These are phyloP conservation scores for Acanthamoeba culbertsoni DNA, from an alignment of 208 protist genomes.

Conservation along the genomic window DNA sequence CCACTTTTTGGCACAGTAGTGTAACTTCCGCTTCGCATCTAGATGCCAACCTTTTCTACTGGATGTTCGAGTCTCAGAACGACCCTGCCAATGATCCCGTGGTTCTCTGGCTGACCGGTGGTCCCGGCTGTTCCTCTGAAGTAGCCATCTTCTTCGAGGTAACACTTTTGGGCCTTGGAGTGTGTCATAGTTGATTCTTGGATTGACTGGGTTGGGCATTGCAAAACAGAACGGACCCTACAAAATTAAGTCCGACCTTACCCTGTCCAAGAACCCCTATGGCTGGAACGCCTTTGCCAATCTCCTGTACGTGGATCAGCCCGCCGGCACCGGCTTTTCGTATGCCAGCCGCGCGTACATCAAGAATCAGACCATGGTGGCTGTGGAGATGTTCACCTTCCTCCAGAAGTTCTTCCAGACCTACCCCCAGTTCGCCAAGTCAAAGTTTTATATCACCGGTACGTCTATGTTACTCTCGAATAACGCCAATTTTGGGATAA, in stretches of 20 bases:
- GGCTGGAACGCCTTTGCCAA: conserved; percentile 40
- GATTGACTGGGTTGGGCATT: neutral
- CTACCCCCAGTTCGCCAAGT: conserved; percentile 50
- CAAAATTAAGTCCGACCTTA: neutral
- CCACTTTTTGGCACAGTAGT: neutral
- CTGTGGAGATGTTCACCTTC: conserved; percentile 38
- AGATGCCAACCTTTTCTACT: conserved; percentile 69
- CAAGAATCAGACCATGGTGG: conserved; percentile 49
- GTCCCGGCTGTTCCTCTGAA: conserved; percentile 43
- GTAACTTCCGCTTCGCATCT: neutral
- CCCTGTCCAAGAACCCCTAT: conserved; percentile 1
- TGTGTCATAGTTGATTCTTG: neutral
- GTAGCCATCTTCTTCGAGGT: conserved; percentile 58
- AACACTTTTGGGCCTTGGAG: neutral
- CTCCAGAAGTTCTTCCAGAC: conserved; percentile 50
- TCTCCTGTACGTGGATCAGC: conserved; percentile 54
- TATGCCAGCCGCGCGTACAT: conserved; percentile 14
- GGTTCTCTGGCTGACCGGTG: conserved; percentile 58
- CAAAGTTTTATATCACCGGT: conserved; percentile 38
- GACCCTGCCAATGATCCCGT: conserved; percentile 59
- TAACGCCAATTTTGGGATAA: neutral
- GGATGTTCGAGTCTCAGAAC: conserved; percentile 67
- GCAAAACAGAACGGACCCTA: conserved; percentile 35
- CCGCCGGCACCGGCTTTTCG: conserved; percentile 37
- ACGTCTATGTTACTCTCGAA: neutral